Base-by-base conservation (phyloP, 129 eudicot genomes). In the Flaveria robusta region DNA sequence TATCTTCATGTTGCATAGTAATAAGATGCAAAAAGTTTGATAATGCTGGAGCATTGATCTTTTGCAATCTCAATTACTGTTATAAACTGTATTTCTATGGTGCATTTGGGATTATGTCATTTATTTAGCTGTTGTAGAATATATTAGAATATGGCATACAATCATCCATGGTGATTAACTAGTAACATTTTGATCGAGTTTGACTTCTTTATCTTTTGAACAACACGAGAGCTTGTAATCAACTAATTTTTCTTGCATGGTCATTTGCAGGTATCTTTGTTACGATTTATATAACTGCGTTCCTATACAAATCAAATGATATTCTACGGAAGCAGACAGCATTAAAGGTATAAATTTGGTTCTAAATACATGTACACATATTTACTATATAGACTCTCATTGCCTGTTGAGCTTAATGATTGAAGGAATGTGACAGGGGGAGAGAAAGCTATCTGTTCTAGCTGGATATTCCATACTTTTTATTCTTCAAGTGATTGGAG, bases 261-360 rank as follows among this genome's bases (percentile, higher is more conserved):
- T 72, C n/a, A 66, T 26, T 77, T 81, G 78, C 67, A 91, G 97
- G 97, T 68, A 82, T 91, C 81, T 86, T 87, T 82, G 88, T 87
- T 75, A 74, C 96, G 59, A 80, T 91, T 15, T 91, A 78, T 68
- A 71, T 83, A 26, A 87, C 88, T 80, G 92, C 87, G 45, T 72
- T 89, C 81, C 73, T 91, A 92, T 87, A 85, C 86, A 91, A 91
- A 82, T 91, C 97, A 11, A 89, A 91, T 65, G 96, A 83, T 72
- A 85, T 91, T 83, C 86, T 91, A 58, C 81, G 84, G 62, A 91
- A 89, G 83, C 97, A 91, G 83, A 86, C 93, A 63, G 88, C 90
- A 34, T 68, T 88, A 56, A 88, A 88, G 93, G 93, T 88, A 66
- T 43, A 0, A 45, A 31, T 56, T 26, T 65, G 24, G 77, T 66